A percentile compares a stretch with the other conserved stretches of the same genome.
These are phyloP conservation scores for Cardiospermum halicacabum DNA, from an alignment of 345 rosid genomes.

Conservation along the genomic window DNA sequence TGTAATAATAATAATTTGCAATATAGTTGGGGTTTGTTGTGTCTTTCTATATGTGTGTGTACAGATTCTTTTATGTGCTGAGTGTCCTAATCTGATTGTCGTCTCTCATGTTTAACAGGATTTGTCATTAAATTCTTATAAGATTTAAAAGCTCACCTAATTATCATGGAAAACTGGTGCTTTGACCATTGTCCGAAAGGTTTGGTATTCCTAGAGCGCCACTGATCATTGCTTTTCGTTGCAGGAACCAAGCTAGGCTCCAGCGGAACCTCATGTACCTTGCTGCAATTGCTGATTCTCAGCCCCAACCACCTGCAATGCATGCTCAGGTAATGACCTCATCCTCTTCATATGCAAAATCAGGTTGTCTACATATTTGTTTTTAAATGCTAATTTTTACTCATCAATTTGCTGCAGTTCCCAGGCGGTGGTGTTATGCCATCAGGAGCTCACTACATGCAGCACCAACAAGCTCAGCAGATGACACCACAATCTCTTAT, in stretches of 20 bases:
- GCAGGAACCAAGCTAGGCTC: constrained; percentile 94
- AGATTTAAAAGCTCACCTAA: neutral
- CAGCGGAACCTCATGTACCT: constrained; percentile 97
- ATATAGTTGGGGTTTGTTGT: neutral
- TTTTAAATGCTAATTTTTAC: constrained; percentile 7
- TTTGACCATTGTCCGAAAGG: neutral
- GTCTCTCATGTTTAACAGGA: too few relatives aligned
- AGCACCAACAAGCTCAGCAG: constrained; percentile 85
- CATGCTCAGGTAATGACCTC: constrained; percentile 69
- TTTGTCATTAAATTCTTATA: neutral
- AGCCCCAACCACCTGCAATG: constrained; percentile 79
- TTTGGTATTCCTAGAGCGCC: neutral
- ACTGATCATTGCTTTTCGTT: constrained; percentile 10
- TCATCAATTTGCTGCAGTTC: constrained; percentile 39
- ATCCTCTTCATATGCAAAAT: too few relatives aligned
- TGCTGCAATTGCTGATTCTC: constrained; percentile 99
- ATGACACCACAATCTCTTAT: constrained; percentile 85
- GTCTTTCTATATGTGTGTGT: neutral
- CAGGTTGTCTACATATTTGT: neutral
- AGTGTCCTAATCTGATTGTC: too few relatives aligned
- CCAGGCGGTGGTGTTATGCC: constrained; percentile 66
- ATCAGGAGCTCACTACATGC: constrained; percentile 84
- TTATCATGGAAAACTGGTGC: neutral
- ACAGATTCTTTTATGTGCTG: too few relatives aligned
- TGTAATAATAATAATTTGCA: neutral